Conservation (phyloP, 2,329 filamentous ascomycete species). For the Pseudocercospora ulei region DNA sequence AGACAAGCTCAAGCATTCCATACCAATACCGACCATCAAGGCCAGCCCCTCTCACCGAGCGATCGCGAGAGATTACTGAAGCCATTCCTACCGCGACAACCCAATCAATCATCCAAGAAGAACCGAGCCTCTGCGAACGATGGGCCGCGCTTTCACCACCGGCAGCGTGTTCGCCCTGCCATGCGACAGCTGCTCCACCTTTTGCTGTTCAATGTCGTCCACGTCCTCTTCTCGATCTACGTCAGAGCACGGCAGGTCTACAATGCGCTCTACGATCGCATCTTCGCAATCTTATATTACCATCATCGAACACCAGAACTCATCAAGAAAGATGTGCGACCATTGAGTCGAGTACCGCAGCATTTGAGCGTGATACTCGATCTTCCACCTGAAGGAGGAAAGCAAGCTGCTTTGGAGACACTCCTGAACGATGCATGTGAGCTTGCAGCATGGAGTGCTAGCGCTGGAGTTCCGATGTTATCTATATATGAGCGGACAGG, state of each 20-base stretch:
- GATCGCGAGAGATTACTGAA: slow-evolving; percentile 31
- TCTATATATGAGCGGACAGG: slow-evolving; percentile 89
- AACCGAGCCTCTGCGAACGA: slow-evolving; percentile 9
- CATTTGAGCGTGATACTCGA: slow-evolving; percentile 82
- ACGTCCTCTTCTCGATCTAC: slow-evolving; percentile 78
- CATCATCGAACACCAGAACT: slow-evolving; percentile 92
- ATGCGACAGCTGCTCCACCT: slow-evolving; percentile 46
- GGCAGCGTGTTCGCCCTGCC: slow-evolving; percentile 27
- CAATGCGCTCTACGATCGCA: slow-evolving; percentile 64
- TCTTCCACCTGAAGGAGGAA: slow-evolving; percentile 56
- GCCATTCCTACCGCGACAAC: slow-evolving; percentile 31
- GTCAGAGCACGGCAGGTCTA: slow-evolving; percentile 72
- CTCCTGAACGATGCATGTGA: slow-evolving; percentile 86
- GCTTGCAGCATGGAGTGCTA: slow-evolving; percentile 84
- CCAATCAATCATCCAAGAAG: slow-evolving; percentile 14
- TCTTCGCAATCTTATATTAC: slow-evolving; percentile 77
- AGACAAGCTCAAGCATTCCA: slow-evolving; percentile 28
- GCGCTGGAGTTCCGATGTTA: slow-evolving; percentile 74
- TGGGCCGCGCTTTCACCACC: slow-evolving; percentile 23
- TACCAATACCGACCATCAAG: slow-evolving; percentile 24
- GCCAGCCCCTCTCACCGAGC: slow-evolving; percentile 25
- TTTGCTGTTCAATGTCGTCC: slow-evolving; percentile 59
- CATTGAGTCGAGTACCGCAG: slow-evolving; percentile 62
- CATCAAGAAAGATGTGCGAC: slow-evolving; percentile 75
- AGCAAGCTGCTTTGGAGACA: slow-evolving; percentile 66